phyloP scores from a whole-genome alignment of 495 filamentous ascomycete genomes.

The Sporormia fimetaria region DNA sequence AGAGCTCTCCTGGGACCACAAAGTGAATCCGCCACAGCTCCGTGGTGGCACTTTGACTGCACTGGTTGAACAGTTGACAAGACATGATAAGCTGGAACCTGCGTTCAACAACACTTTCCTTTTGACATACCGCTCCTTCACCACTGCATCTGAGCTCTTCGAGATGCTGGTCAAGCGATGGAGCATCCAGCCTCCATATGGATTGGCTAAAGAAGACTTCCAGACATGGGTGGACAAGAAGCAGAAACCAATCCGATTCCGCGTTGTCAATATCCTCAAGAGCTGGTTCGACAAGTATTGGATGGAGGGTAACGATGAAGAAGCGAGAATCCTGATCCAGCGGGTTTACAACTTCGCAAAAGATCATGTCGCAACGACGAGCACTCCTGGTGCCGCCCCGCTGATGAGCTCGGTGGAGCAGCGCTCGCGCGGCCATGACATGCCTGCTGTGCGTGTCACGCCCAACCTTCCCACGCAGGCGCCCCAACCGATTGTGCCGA shows the following conservation, averaged over 20 bases:
- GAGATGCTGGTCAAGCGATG: constrained; percentile 85
- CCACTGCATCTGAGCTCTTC: constrained; percentile 78
- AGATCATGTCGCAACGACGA: constrained; percentile 81
- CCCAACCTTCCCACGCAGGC: constrained; percentile 62
- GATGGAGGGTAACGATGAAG: constrained; percentile 87
- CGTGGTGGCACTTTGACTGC: constrained; percentile 83
- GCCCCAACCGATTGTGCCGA: constrained; percentile 83
- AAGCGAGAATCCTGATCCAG: constrained; percentile 71
- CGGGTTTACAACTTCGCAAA: constrained; percentile 83
- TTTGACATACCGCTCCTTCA: constrained; percentile 92
- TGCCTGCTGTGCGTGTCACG: constrained; percentile 72
- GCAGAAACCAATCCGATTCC: constrained; percentile 87
- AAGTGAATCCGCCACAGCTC: constrained; percentile 55
- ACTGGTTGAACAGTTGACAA: constrained; percentile 89
- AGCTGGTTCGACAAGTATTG: constrained; percentile 97
- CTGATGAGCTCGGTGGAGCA: constrained; percentile 79
- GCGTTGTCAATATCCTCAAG: constrained; percentile 94
- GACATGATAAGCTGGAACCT: constrained; percentile 91
- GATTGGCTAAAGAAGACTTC: constrained; percentile 60
- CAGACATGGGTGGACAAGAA: constrained; percentile 87
- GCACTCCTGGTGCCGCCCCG: constrained; percentile 73
- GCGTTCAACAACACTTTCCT: constrained; percentile 96
- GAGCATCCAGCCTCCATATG: constrained; percentile 83
- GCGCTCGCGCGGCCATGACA: constrained; percentile 74
- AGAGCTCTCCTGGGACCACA: constrained; percentile 80